Evolutionary conservation across 1,284 basidiomycete genomes (phyloP), one percentile per base, ranked within the genome.

Genomic region (Rhodotorula sp.): DNA sequence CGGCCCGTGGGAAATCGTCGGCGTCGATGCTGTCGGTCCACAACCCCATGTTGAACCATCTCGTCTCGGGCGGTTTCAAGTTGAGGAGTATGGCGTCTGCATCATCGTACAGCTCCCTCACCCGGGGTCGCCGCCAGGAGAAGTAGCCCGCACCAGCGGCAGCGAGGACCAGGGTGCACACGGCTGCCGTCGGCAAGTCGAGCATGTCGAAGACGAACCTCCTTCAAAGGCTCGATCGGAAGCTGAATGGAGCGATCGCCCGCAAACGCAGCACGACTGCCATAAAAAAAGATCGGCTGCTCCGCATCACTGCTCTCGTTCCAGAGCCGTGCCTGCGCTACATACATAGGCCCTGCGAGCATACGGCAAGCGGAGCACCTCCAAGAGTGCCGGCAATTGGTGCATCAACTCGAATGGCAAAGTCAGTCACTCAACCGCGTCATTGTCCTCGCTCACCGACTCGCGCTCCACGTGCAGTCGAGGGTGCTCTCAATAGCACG

Each of bases 41-140:
- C 31, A 21, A 67, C 21, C 71, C 71, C 68, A 70, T 70, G 63
- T 73, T 73, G 65, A 67, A 65, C 71, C 71, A 73, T 1, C 59
- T n/a, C 23, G 59, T 46, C 2, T 2, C 0, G 3, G 62, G 46
- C 23, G 8, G 2, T 3, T 47, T 39, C 29, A 70, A 26, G 34
- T 73, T 73, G 68, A 73, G 68, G 16, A 69, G 39, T 29, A 70
- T n/a, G 0, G 68, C 61, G 39, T 69, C 68, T n/a, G 43, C 21
- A 31, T 64, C 65, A 39, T 65, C 63, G 59, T 72, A 72, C 5
- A 68, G 47, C 39, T 71, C 69, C 29, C 51, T 31, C 3, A 6
- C 34, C 20, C 57, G 31, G 2, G 39, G 12, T 12, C 39, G 39
- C 10, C 39, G 39, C 39, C 39, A 43, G 12, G 10, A 43, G 10